A percentile compares a stretch with the other conserved stretches of the same genome.
These are phyloP conservation scores for Phytopythium mirpurense DNA, from an alignment of 352 stramenopile species.

Conservation along the genomic window DNA sequence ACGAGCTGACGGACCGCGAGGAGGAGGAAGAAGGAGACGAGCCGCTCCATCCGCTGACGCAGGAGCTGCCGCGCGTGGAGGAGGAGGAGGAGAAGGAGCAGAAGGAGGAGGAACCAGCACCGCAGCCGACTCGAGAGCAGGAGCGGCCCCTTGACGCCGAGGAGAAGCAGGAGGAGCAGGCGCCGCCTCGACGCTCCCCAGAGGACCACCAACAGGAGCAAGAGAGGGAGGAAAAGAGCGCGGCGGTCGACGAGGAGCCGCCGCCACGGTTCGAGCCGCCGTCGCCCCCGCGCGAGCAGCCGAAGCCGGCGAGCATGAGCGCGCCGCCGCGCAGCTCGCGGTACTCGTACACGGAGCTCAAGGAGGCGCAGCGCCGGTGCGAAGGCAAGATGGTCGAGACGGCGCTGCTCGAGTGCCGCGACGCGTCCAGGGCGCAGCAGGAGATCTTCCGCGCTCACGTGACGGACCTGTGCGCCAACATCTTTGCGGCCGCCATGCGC, in stretches of 20 bases:
- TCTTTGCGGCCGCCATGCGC: slow-evolving; percentile 57
- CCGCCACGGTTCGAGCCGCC: slow-evolving; percentile 1
- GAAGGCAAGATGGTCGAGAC: slow-evolving; percentile 45
- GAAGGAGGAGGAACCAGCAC: too few species aligned
- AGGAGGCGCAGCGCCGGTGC: slow-evolving; percentile 65
- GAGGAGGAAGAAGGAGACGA: not conserved
- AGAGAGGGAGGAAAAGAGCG: not conserved
- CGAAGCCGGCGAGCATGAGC: not conserved
- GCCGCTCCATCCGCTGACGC: too few species aligned
- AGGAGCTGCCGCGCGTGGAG: too few species aligned
- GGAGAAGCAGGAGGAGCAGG: too few species aligned
- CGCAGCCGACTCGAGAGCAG: too few species aligned
- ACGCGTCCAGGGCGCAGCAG: slow-evolving; percentile 49
- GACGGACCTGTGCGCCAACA: slow-evolving; percentile 64
- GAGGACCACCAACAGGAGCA: not conserved
- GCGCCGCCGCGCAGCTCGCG: slow-evolving; percentile 14
- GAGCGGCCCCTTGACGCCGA: too few species aligned
- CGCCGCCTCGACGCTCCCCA: not conserved
- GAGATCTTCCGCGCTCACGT: slow-evolving; percentile 77
- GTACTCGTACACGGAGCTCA: slow-evolving; percentile 76
- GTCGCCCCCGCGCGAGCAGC: slow-evolving; percentile 4
- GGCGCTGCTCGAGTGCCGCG: slow-evolving; percentile 42
- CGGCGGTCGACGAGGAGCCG: not conserved
- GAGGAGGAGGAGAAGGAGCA: too few species aligned
- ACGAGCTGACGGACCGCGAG: not conserved